Evolutionary conservation across 1,284 basidiomycete species (phyloP).

Genomic region (Mycena citricolor): DNA sequence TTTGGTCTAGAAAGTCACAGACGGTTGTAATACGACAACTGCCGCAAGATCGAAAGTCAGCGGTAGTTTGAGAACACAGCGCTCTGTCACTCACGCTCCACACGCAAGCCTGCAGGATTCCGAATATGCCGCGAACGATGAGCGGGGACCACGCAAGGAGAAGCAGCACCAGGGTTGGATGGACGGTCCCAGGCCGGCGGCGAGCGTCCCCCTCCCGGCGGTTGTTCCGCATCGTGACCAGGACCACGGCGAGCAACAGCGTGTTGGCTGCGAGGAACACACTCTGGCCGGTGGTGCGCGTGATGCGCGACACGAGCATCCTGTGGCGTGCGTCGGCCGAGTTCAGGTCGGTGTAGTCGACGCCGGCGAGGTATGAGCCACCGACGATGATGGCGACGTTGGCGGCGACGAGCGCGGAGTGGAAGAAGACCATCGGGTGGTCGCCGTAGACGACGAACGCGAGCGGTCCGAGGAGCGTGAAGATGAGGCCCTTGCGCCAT

Average conservation of each 20-base stretch:
- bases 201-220: slow-evolving; percentile 12
- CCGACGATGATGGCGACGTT: slow-evolving; percentile 33
- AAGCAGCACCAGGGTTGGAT: slow-evolving; percentile 30
- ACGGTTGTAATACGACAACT: slow-evolving; percentile 12
- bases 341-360: slow-evolving; percentile 16
- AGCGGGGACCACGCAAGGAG: slow-evolving; percentile 31
- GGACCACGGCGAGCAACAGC: slow-evolving; percentile 27
- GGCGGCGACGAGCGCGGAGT: slow-evolving; percentile 30
- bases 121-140: slow-evolving; percentile 33
- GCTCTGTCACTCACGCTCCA: slow-evolving; percentile 6
- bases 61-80: neutral
- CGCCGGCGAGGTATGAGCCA: slow-evolving; percentile 30
- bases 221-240: slow-evolving; percentile 26
- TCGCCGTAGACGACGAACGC: slow-evolving; percentile 19
- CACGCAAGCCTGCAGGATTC: slow-evolving; percentile 28
- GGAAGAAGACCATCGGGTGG: slow-evolving; percentile 31
- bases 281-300: slow-evolving; percentile 31
- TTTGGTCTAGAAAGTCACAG: slow-evolving; percentile 12
- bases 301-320: slow-evolving; percentile 27
- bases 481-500: slow-evolving; percentile 8
- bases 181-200: slow-evolving; percentile 19
- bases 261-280: slow-evolving; percentile 32
- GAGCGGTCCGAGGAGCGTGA: slow-evolving; percentile 25
- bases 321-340: slow-evolving; percentile 19
- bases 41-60: neutral